phyloP scores from a whole-genome alignment of 805 yeast genomes.

The Starmerella vitae region DNA sequence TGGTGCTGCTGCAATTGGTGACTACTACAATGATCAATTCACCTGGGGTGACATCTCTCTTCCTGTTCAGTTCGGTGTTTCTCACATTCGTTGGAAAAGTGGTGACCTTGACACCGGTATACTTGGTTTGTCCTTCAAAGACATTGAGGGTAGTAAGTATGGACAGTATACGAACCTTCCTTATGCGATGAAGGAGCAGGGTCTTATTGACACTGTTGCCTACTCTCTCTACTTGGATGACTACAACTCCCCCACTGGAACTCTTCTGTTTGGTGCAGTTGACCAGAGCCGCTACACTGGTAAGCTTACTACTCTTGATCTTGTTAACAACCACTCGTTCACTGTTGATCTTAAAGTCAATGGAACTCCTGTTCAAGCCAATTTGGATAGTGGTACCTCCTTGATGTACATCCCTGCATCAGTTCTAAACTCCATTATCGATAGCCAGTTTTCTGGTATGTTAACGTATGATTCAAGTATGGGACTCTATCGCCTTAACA shows the following conservation, averaged over 20 bases:
- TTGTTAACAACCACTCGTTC: background rate
- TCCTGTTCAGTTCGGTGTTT: constrained; percentile 8
- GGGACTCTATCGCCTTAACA: constrained; percentile 1
- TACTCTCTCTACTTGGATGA: constrained; percentile 36
- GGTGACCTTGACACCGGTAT: background rate
- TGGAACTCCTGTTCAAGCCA: constrained; percentile 5
- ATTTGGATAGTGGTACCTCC: constrained; percentile 41
- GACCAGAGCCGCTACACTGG: constrained; percentile 51
- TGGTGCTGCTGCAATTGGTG: constrained; percentile 32
- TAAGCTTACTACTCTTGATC: constrained; percentile 19
- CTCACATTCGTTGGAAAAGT: background rate
- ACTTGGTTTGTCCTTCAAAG: constrained; percentile 3
- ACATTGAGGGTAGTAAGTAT: background rate
- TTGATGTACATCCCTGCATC: constrained; percentile 32
- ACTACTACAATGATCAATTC: constrained; percentile 49
- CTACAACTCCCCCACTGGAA: constrained; percentile 18
- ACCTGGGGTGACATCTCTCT: constrained; percentile 36
- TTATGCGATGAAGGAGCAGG: constrained; percentile 27
- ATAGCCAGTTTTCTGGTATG: constrained; percentile 1
- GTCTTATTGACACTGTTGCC: constrained; percentile 31
- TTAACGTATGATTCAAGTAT: background rate
- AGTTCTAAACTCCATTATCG: constrained; percentile 4
- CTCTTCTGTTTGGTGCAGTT: constrained; percentile 46
- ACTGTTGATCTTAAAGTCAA: constrained; percentile 9
- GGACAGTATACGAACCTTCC: constrained; percentile 26